Evolutionary conservation across 2,329 filamentous ascomycete species (phyloP), one percentile per base, ranked within the genome.

Genomic region (Furcasterigmium furcatum): DNA sequence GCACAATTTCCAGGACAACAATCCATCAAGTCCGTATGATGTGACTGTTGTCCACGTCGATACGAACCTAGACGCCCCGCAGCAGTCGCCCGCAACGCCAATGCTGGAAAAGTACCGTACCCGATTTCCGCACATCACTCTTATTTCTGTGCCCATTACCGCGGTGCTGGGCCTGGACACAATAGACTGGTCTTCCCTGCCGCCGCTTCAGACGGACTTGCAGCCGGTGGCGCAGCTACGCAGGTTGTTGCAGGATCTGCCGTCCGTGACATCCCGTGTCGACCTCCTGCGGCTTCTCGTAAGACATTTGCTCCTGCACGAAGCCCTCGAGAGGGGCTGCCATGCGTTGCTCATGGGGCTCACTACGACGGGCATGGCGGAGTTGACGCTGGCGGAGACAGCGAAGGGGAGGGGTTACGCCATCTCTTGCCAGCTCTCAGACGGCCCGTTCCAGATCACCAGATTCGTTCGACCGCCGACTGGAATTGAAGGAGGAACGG

Each of bases 351-450:
- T 97, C 2, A 85, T 94, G 65, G 91, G 88, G 19, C 85, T 92
- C 66, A 95, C 83, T 53, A 96, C 94, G 18, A 96, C 91, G 5
- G 81, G 84, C 14, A 81, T 99, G 24, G 92, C 94, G 4, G 89
- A 92, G 54, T 84, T 89, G 58, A 88, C 90, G 1, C 79, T 99
- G 13, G 77, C 89, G 7, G 89, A 94, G 67, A 91, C 92, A 3
- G 91, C 92, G 20, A 96, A 96, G 67, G 94, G 94, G 2, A 80
- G 92, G 41, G 94, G 92, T 1, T 91, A 86, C 54, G 82, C 87
- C 5, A 69, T 97, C 18, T 88, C 91, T 1, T 92, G 86, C 83
- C 81, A 88, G 55, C 80, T 91, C 14, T 82, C 84, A 42, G 94
- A 97, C 62, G 91, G 90, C 5, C 66, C 73, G 39, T 64, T 68